Base-by-base conservation (phyloP, 495 filamentous ascomycete species). In the Podospora conica region DNA sequence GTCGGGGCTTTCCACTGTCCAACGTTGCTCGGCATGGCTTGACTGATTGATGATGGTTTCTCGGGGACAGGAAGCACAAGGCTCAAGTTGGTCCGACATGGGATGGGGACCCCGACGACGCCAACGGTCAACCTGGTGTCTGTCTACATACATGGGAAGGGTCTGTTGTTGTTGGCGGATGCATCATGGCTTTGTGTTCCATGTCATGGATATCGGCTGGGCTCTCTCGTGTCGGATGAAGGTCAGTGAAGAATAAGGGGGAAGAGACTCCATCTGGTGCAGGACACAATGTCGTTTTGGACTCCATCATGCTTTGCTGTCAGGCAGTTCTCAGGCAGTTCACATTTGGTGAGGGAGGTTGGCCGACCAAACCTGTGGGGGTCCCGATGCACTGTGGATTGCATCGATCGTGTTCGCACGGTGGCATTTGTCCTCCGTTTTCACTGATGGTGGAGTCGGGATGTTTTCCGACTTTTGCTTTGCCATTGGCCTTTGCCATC, bases 401-500 rank as follows among this genome's bases (percentile, higher is more conserved):
- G 40, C 40, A 48, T n/a, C 9, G 25, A 28, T n/a, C 21, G 11
- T 5, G 29, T 10, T 59, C 58, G 58, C 58, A 33, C 58, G 29
- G 58, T 59, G 29, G 6, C 25, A n/a, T 21, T 27, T 9, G 25
- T n/a, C n/a, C 3, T 57, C 58, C 58, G 58, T 59, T 59, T 59
- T 29, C 6, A 58, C 15, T 20, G 18, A 28, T 25, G 18, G 58
- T 59, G 56, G 40, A 48, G 40, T 58, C 18, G 20, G 24, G 58
- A 59, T 25, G 27, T 29, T 29, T 21, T 29, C 54, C 54, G 24
- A 3, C 54, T 22, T 56, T 48, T n/a, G n/a, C n/a, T n/a, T n/a
- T n/a, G n/a, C n/a, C 40, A 48, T 59, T 56, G 54, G 29, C 23
- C 21, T 59, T 59, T 29, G 58, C 58, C 58, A 59, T 59, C 58